Evolutionary conservation across 345 rosid genomes (phyloP), one percentile per base, ranked within the genome.

Genomic region (Sisymbrium altissimum): DNA sequence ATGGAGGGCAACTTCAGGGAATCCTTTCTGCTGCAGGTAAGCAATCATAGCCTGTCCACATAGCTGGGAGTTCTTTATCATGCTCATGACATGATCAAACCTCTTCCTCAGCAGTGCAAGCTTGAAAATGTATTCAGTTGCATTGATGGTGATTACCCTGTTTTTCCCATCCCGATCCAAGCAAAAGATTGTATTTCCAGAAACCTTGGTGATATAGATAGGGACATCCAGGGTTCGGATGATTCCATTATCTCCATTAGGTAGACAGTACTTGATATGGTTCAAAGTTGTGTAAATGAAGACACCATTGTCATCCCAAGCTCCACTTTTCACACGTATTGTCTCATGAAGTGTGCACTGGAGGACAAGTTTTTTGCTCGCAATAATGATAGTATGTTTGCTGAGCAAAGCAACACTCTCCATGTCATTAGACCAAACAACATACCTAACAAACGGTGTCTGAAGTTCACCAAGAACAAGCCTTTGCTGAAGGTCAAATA

Each of bases 21-120:
- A 95, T 17, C 97, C 97, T 75, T 92, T 95, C 76, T 92, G 97
- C 71, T 95, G 99, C 75, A 95, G 82, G 80, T 95, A 92, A 40
- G 99, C 93, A 69, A 92, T 90, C 97, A 95, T 83, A 44, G 97
- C 97, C 81, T 95, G 93, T 46, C 99, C 99, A 78, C 97, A 90
- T 25, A 95, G 97, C 84, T 89, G 92, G 9, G 97, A 89, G 76
- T 85, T 88, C 84, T 81, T 89, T 65, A 95, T 95, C 99, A 95
- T 95, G 83, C 86, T 86, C 97, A 92, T 88, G 46, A 92, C 99
- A 79, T 88, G 83, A 56, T 95, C 97, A 75, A 85, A 95, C 49
- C 82, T 90, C 87, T 92, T 92, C 75, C 79, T 84, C 81, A 92
- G 68, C 21, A 95, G 81, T 18, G 97, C 79, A 18, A 89, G 84